Percentiles rank a stretch among this genome's conserved stretches.
Evolutionary conservation across 805 yeast genomes (phyloP).

Genomic region (Schwanniomyces vanrijiae): DNA sequence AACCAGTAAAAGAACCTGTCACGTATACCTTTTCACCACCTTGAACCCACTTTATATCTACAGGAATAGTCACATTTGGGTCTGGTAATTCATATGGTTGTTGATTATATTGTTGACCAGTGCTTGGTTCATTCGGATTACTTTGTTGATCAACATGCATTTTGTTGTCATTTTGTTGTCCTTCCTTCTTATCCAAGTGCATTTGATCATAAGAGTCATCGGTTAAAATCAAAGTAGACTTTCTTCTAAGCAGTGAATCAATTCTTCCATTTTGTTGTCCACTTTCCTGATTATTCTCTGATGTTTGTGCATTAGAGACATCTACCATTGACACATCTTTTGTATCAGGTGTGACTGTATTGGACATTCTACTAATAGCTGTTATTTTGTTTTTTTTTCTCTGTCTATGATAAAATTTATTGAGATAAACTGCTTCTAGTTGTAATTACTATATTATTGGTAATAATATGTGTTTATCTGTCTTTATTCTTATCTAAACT

Average conservation of each 20-base stretch:
- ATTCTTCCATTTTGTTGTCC: not conserved
- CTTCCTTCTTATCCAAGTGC: constrained; percentile 37
- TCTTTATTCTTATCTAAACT: not conserved
- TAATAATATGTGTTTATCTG: not conserved
- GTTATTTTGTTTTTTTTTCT: not conserved
- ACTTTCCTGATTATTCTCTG: constrained; percentile 1
- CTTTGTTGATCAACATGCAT: constrained; percentile 19
- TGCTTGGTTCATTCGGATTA: constrained; percentile 7
- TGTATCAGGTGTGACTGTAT: constrained; percentile 4
- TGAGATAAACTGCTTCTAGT: not conserved
- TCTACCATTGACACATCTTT: constrained; percentile 46
- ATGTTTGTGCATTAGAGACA: constrained; percentile 29
- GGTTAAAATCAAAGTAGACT: constrained; percentile 69
- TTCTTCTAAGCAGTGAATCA: constrained; percentile 47
- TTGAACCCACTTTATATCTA: constrained; percentile 87
- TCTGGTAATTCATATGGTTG: constrained; percentile 17
- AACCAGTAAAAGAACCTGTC: constrained; percentile 96
- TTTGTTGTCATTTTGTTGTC: constrained; percentile 14
- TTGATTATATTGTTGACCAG: not conserved
- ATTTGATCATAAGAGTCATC: constrained; percentile 64
- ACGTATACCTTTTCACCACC: constrained; percentile 97
- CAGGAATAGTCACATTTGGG: constrained; percentile 40
- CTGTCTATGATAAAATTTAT: not conserved
- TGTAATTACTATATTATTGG: not conserved
- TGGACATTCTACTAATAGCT: constrained; percentile 2